Base-by-base conservation (phyloP, 805 yeast species). In the Spathaspora gorwiae region DNA sequence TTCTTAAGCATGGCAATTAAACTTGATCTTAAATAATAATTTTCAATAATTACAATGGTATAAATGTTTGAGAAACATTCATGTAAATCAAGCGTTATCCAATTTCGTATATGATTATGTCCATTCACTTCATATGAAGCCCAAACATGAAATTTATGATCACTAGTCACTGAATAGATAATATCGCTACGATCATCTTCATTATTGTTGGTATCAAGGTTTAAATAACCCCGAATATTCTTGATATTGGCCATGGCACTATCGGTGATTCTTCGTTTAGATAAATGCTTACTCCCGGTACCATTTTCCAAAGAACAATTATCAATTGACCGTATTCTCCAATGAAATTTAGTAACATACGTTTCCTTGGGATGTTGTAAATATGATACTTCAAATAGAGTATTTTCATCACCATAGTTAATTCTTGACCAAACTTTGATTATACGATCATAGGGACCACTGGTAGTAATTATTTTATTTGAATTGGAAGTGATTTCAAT, bases 381-480 rank as follows among this genome's bases (percentile, higher is more conserved):
- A 54, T 85, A 83, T 0, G 80, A 66, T 49, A 88, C 66, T 54
- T 85, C 94, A 59, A 88, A 89, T 6, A 83, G 73, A 35, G 80
- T 75, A 32, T 64, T 60, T 39, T 60, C 62, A 26, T 76, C 74
- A 31, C 85, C 89, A 55, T 81, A 87, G 7, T 84, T 76, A 7
- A 81, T 71, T 42, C 97, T 68, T 44, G 81, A 73, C 96, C 96
- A 90, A 2, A 88, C 70, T 57, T 87, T 88, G 27, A 87, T 81
- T 11, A 85, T 67, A 32, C 72, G 70, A 59, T 88, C 96, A 58
- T 75, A 78, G 35, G 67, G 68, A 0, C 86, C 82, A 34, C 78
- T 73, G 40, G 84, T 75, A 7, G 90, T 85, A 19, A 65, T 54
- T 15, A 90, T 79, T 37, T 82, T 70, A 42, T 76, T 75, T 0